A percentile compares a stretch with the other conserved stretches of the same genome.
Conservation (phyloP, 2,329 filamentous ascomycete genomes). For the Colletotrichum godetiae region DNA sequence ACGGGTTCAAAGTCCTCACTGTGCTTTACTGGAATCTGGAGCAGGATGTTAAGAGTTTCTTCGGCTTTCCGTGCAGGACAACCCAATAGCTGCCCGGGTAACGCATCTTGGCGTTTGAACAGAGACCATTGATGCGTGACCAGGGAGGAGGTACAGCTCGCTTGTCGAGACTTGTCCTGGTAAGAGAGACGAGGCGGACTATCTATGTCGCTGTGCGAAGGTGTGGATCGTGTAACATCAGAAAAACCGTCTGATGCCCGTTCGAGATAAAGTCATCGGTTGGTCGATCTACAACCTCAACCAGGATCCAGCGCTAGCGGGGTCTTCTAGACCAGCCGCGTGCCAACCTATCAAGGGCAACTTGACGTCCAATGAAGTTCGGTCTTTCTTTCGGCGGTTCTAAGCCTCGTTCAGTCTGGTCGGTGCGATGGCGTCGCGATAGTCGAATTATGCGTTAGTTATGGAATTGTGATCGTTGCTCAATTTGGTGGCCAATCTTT, state of each 20-base stretch:
- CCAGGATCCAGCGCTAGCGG: not conserved
- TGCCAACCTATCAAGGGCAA: not conserved
- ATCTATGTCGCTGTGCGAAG: not conserved
- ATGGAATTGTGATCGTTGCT: not conserved
- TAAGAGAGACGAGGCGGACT: not conserved
- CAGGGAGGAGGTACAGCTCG: no score
- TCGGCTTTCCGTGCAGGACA: no score
- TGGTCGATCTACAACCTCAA: not conserved
- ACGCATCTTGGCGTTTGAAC: not conserved
- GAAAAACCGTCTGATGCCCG: not conserved
- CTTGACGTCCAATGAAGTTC: not conserved
- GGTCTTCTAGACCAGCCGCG: not conserved
- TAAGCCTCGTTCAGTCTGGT: not conserved
- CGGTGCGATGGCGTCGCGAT: not conserved
- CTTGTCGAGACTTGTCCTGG: not conserved
- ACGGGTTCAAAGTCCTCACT: no score
- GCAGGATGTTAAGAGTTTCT: no score
- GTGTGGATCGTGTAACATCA: not conserved
- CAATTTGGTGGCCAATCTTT: not conserved
- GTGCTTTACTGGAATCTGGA: no score
- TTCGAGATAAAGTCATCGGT: not conserved
- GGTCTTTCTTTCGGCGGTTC: not conserved
- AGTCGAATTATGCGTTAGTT: not conserved
- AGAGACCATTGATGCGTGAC: not conserved
- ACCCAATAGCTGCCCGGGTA: not conserved